phyloP scores from a whole-genome alignment of 2,329 filamentous ascomycete species.

The Xylariaceae sp. region DNA sequence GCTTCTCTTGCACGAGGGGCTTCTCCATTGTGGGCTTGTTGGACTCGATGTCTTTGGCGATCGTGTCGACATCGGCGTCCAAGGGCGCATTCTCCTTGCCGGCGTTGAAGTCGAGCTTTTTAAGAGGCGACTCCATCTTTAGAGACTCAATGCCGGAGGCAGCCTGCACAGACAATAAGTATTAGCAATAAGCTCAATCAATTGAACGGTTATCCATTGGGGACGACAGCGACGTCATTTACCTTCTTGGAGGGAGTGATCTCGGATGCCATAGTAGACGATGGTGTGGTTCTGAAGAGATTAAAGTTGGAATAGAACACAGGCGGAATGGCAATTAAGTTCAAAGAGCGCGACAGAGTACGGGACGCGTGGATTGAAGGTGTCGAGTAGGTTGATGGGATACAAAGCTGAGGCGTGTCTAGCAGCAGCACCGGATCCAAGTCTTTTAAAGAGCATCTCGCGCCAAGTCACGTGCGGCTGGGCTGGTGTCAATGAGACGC shows the following conservation, averaged over 20 bases:
- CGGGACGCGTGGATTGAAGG: conserved; percentile 18
- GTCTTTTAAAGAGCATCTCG: conserved; percentile 21
- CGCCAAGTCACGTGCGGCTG: conserved; percentile 24
- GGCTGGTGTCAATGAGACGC: conserved; percentile 13
- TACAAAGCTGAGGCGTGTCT: conserved; percentile 18
- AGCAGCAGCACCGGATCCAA: conserved; percentile 11
- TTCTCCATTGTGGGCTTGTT: conserved; percentile 55
- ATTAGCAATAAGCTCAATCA: conserved; percentile 14
- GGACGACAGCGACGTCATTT: conserved; percentile 30
- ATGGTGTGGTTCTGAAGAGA: conserved; percentile 11
- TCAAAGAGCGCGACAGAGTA: conserved; percentile 3
- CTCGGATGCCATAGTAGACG: conserved; percentile 66
- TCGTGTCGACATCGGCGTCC: conserved; percentile 46
- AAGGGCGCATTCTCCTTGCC: conserved; percentile 77
- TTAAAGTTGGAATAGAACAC: conserved; percentile 11
- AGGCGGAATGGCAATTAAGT: conserved; percentile 3
- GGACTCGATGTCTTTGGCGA: conserved; percentile 53
- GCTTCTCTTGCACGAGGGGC: conserved; percentile 33
- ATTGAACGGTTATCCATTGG: conserved; percentile 3
- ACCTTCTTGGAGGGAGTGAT: conserved; percentile 60
- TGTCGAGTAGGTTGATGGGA: conserved; percentile 3
- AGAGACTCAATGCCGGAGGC: conserved; percentile 81
- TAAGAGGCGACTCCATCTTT: conserved; percentile 88
- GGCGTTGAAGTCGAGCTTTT: conserved; percentile 78
- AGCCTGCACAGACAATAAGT: conserved; percentile 51